These are phyloP conservation scores for Ceratobasidium papillatum DNA, from an alignment of 1,284 basidiomycete genomes.

Conservation along the genomic window DNA sequence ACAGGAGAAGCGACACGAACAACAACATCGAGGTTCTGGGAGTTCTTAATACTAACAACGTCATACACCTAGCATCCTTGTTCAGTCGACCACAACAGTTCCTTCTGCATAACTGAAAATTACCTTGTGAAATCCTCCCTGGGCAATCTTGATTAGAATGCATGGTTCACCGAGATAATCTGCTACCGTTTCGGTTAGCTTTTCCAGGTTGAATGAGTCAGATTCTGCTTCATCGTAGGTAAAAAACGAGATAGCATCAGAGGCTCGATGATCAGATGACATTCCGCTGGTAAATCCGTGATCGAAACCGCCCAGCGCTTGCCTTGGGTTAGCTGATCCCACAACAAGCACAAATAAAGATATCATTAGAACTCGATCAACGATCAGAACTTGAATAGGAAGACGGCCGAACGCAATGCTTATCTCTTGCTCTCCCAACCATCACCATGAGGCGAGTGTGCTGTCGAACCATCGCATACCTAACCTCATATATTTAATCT, in stretches of 20 bases:
- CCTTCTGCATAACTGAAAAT: background rate
- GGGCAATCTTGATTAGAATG: background rate
- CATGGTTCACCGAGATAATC: background rate
- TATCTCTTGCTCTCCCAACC: conserved; percentile 15
- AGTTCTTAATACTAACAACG: background rate
- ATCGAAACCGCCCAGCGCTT: conserved; percentile 5
- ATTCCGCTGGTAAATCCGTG: background rate
- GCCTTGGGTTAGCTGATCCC: background rate
- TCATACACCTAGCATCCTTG: background rate
- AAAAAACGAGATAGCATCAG: background rate
- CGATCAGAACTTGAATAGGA: conserved; percentile 20
- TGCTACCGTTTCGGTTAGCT: background rate
- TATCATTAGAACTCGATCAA: conserved; percentile 5
- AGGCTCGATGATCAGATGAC: too few relatives aligned
- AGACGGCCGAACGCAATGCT: conserved; percentile 24
- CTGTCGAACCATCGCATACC: background rate
- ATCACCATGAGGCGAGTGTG: conserved; percentile 31
- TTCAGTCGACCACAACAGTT: background rate
- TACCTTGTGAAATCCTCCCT: background rate
- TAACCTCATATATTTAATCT: background rate
- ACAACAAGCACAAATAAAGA: background rate
- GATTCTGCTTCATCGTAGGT: background rate
- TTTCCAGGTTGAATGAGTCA: background rate
- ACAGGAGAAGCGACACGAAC: conserved; percentile 47
- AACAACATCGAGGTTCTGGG: conserved; percentile 43